Conservation (phyloP, 768 basidiomycete genomes). For the Tremella mesenterica region DNA sequence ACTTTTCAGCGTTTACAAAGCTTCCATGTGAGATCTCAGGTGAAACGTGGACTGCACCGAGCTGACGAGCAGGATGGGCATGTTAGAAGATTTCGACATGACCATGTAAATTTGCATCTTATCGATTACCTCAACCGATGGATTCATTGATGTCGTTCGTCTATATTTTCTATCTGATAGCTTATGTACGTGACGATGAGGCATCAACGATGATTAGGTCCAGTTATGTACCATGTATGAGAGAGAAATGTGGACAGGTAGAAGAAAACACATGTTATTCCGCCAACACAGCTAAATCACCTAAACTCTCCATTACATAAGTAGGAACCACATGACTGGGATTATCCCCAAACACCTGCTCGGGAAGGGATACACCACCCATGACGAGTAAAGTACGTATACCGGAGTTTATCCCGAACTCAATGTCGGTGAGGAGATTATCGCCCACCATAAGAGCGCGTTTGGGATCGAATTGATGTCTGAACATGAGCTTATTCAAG, state of each 20-base stretch:
- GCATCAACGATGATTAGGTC: no score
- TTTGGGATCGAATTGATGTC: conserved; percentile 75
- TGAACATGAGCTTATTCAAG: conserved; percentile 38
- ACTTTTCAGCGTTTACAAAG: neutral
- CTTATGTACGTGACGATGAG: no score
- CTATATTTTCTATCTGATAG: no score
- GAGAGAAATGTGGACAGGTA: no score
- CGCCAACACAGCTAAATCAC: conserved; percentile 54
- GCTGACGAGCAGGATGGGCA: no score
- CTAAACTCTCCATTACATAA: conserved; percentile 71
- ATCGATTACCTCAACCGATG: no score
- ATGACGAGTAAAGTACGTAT: conserved; percentile 81
- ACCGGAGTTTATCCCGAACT: conserved; percentile 81
- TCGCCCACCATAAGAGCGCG: conserved; percentile 94
- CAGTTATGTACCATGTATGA: no score
- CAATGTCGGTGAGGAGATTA: conserved; percentile 87
- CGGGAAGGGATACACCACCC: conserved; percentile 57
- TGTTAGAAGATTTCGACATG: conserved; percentile 7
- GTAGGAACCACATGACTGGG: conserved; percentile 68
- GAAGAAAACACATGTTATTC: no score
- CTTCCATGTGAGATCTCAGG: no score
- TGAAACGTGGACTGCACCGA: no score
- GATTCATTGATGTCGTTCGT: no score
- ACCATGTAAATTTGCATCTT: conserved; percentile 1
- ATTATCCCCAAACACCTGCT: conserved; percentile 62